These are phyloP conservation scores for Quercus dentata DNA, from an alignment of 306 rosid genomes.

Conservation along the genomic window DNA sequence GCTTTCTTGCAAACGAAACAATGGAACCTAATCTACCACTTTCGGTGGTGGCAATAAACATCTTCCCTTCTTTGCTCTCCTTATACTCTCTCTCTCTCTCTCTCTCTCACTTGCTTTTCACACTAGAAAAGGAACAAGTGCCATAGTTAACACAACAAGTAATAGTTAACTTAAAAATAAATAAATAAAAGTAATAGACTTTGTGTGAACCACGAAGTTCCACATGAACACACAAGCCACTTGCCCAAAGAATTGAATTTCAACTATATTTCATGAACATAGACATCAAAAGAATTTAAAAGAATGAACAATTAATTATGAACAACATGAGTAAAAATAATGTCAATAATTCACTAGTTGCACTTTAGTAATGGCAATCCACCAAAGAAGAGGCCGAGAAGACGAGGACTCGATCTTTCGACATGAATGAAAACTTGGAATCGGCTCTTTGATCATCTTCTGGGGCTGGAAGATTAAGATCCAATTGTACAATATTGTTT, in stretches of 20 bases:
- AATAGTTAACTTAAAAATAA: neutral
- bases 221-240: constrained; percentile 9
- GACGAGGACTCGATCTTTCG: constrained; percentile 48
- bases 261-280: neutral
- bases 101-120: neutral
- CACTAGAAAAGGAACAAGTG: neutral
- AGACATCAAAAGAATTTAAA: constrained; percentile 28
- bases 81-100: neutral
- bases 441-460: constrained; percentile 48
- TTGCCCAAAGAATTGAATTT: constrained; percentile 22
- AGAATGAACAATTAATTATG: constrained; percentile 30
- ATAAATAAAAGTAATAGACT: neutral
- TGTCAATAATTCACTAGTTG: constrained; percentile 17
- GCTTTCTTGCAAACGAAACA: constrained; percentile 34
- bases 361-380: constrained; percentile 66
- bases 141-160: neutral
- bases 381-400: constrained; percentile 74
- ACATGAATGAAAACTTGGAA: constrained; percentile 43
- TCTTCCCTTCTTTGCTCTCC: neutral
- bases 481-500: constrained; percentile 41
- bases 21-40: constrained; percentile 34
- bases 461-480: constrained; percentile 87
- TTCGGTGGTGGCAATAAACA: constrained; percentile 13
- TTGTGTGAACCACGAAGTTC: neutral
- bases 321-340: constrained; percentile 6